Evolutionary conservation across 441 rosid species (phyloP).

Genomic region (Jatropha multifida): DNA sequence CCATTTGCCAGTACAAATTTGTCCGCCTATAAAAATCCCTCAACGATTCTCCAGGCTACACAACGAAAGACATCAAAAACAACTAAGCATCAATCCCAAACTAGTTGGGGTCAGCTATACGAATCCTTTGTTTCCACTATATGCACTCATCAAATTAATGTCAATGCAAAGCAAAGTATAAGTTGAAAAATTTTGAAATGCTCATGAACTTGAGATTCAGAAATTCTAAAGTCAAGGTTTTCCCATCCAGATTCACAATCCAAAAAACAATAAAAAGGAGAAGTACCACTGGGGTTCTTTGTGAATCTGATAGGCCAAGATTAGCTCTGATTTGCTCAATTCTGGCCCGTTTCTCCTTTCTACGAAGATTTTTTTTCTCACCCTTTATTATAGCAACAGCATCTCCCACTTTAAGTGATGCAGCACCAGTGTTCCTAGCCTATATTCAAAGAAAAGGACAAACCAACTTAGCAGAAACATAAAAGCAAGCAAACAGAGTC

Average conservation of each 20-base stretch:
- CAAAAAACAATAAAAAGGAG: not conserved
- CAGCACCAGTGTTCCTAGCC: conserved; percentile 49
- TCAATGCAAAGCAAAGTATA: not conserved
- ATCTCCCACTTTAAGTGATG: conserved; percentile 67
- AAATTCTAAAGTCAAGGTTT: conserved; percentile 5
- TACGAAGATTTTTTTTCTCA: conserved; percentile 65
- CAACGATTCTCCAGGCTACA: conserved; percentile 93
- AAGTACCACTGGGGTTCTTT: conserved; percentile 85
- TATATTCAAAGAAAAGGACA: conserved; percentile 21
- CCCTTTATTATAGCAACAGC: conserved; percentile 94
- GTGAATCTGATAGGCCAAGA: conserved; percentile 95
- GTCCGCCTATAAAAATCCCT: conserved; percentile 94
- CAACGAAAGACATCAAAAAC: conserved; percentile 21
- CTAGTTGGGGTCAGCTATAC: no score
- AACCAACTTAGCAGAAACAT: not conserved
- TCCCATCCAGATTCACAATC: not conserved
- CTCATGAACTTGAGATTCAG: conserved; percentile 2
- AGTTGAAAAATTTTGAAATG: not conserved
- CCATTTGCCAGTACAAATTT: conserved; percentile 98
- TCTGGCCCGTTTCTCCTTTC: conserved; percentile 93
- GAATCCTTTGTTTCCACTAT: no score
- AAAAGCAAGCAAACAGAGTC: conserved; percentile 3
- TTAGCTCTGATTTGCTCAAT: conserved; percentile 95
- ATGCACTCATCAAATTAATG: not conserved
- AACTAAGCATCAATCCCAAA: not conserved